These are phyloP conservation scores for Astraeus odoratus DNA, from an alignment of 768 basidiomycete genomes.

Conservation along the genomic window DNA sequence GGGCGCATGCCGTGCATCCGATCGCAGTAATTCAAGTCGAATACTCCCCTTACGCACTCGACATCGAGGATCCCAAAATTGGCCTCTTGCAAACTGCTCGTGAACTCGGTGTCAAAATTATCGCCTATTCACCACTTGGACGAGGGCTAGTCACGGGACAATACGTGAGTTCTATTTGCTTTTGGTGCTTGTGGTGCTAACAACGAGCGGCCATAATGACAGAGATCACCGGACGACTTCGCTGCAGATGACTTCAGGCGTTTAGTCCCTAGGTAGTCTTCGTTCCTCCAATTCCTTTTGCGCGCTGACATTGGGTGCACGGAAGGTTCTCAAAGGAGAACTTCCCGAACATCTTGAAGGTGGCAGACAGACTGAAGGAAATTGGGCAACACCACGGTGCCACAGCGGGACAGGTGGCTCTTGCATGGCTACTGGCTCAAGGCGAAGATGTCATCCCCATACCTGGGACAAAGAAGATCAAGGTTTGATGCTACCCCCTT, in stretches of 20 bases:
- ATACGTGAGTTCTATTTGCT: conserved; percentile 24
- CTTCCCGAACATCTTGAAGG: conserved; percentile 37
- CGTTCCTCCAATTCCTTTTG: conserved; percentile 12
- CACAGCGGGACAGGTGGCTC: conserved; percentile 32
- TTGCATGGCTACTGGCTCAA: conserved; percentile 37
- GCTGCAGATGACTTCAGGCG: conserved; percentile 22
- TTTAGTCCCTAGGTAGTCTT: conserved; percentile 18
- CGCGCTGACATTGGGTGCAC: not conserved
- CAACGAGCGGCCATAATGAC: not conserved
- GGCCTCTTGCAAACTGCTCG: conserved; percentile 36
- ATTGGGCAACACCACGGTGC: conserved; percentile 29
- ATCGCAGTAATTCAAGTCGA: conserved; percentile 46
- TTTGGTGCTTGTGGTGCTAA: not conserved
- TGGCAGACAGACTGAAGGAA: conserved; percentile 27
- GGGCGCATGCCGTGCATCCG: conserved; percentile 45
- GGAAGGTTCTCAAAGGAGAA: conserved; percentile 32
- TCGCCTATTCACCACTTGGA: conserved; percentile 49
- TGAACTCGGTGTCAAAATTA: conserved; percentile 42
- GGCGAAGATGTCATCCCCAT: conserved; percentile 34
- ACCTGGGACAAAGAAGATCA: conserved; percentile 33
- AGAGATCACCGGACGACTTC: conserved; percentile 30
- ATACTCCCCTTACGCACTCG: conserved; percentile 43
- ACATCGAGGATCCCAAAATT: conserved; percentile 39
- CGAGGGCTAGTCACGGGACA: conserved; percentile 45
- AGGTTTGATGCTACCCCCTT: conserved; percentile 10